Evolutionary conservation across 2,329 filamentous ascomycete genomes (phyloP).

Genomic region (Myriosclerotinia curreyana): DNA sequence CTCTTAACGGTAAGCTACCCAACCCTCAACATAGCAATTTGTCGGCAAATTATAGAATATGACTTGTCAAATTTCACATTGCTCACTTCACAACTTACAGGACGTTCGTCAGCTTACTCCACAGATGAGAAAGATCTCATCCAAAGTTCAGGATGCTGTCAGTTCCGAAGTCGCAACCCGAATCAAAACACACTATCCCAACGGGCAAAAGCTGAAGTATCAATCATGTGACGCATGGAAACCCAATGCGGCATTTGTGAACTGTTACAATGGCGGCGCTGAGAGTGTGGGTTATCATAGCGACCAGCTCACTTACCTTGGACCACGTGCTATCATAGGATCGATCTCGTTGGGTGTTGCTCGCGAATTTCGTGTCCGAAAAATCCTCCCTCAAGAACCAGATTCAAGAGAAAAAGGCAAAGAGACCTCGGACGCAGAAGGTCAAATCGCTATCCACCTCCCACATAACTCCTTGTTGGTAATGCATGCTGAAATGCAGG

Average conservation of each 20-base stretch:
- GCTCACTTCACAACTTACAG: conserved; percentile 38
- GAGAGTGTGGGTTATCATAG: conserved; percentile 90
- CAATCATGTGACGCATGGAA: conserved; percentile 73
- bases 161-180: conserved; percentile 73
- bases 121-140: conserved; percentile 66
- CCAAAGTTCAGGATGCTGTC: conserved; percentile 69
- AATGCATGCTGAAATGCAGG: conserved; percentile 98
- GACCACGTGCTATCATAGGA: conserved; percentile 83
- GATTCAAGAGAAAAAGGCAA: conserved; percentile 33
- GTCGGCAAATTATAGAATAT: not conserved
- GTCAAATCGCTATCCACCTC: conserved; percentile 88
- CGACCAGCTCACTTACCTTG: conserved; percentile 90
- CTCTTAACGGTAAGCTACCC: conserved; percentile 55
- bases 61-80: conserved; percentile 16
- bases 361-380: conserved; percentile 86
- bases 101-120: conserved; percentile 76
- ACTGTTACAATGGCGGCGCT: conserved; percentile 80
- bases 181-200: conserved; percentile 65
- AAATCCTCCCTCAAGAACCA: conserved; percentile 61
- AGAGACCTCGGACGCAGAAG: conserved; percentile 61
- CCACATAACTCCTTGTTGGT: conserved; percentile 91
- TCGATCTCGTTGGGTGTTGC: conserved; percentile 87
- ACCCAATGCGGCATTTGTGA: conserved; percentile 90
- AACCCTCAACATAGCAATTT: not conserved
- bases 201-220: conserved; percentile 69